Base-by-base conservation (phyloP, 2,329 filamentous ascomycete species). In the Emergomyces pasteurianus region DNA sequence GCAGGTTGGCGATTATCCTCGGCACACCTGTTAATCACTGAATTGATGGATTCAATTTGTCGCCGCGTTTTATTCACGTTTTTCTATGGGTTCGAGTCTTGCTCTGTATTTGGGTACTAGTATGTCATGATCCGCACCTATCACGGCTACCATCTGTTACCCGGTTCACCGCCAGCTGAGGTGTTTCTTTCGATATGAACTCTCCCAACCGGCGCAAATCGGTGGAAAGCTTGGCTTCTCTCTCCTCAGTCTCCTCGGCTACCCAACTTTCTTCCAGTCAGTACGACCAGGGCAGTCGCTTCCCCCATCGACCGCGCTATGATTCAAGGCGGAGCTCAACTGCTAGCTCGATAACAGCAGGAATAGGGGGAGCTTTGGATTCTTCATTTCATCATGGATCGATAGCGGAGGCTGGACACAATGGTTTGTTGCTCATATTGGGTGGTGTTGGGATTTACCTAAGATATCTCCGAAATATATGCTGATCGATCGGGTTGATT, bases 271-370 rank as follows among this genome's bases (percentile, higher is more conserved):
- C 71, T 14, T 67, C 69, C 34, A 66, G 62, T n/a, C 72, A 73
- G 63, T 63, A 74, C 53, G 74, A 76, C 56, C 74, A 71, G 26
- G 70, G 71, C 21, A 26, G 46, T 43, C 72, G 72, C 16, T 64
- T 69, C 10, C 67, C 71, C 23, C 61, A 64, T 57, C 67, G 72
- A 52, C 72, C 74, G 46, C 67, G 73, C 59, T 68, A 68, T 65
- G 70, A 71, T 63, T 70, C 74, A 65, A 75, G 92, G 71, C 83
- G 91, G 74, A 88, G 85, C 64, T 97, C 94, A 60, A 89, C 86
- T 31, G 87, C 92, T 52, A 95, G 91, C 78, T 96, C 92, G 26
- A 84, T 92, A 67, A 85, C 87, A 67, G 85, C 87, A 71, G 96
- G 92, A 38, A 85, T 95, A 71, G 91, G 91, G 63, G 90, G 90